Conservation (phyloP, 129 eudicot genomes). For the Centrapalus pauciflorus region DNA sequence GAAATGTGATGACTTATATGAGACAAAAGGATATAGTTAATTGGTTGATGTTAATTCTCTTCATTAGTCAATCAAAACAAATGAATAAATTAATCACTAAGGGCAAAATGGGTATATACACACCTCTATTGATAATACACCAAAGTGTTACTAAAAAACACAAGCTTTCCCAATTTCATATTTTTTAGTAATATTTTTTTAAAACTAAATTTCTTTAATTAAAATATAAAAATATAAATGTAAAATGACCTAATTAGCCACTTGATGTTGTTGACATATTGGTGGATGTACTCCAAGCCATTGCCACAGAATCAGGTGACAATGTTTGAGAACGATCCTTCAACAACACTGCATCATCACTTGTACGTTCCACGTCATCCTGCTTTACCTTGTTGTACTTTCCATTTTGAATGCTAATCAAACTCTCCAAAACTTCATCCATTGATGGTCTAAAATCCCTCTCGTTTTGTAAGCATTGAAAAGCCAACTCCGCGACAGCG, state of each 20-base stretch:
- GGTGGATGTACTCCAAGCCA: conserved; percentile 38
- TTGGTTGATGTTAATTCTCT: not conserved
- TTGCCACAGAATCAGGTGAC: conserved; percentile 51
- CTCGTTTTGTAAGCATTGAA: conserved; percentile 54
- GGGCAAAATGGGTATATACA: conserved; percentile 21
- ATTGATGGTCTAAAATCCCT: conserved; percentile 69
- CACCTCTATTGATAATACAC: conserved; percentile 1
- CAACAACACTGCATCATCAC: conserved; percentile 44
- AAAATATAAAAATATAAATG: not conserved
- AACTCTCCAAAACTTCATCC: conserved; percentile 39
- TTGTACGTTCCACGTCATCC: conserved; percentile 22
- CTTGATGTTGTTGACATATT: conserved; percentile 24
- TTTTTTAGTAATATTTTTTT: no score
- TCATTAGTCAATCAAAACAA: not conserved
- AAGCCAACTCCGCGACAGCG: conserved; percentile 65
- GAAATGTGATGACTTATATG: no score
- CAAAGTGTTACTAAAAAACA: conserved; percentile 9
- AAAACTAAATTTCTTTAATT: not conserved
- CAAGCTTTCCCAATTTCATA: not conserved
- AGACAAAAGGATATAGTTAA: no score
- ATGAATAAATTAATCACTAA: conserved; percentile 20
- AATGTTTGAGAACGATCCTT: conserved; percentile 26
- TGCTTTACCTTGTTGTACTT: conserved; percentile 11
- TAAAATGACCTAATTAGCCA: conserved; percentile 19
- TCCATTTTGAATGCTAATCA: conserved; percentile 38